Evolutionary conservation across 2,329 filamentous ascomycete species (phyloP).

Genomic region (Aspergillus bombycis): DNA sequence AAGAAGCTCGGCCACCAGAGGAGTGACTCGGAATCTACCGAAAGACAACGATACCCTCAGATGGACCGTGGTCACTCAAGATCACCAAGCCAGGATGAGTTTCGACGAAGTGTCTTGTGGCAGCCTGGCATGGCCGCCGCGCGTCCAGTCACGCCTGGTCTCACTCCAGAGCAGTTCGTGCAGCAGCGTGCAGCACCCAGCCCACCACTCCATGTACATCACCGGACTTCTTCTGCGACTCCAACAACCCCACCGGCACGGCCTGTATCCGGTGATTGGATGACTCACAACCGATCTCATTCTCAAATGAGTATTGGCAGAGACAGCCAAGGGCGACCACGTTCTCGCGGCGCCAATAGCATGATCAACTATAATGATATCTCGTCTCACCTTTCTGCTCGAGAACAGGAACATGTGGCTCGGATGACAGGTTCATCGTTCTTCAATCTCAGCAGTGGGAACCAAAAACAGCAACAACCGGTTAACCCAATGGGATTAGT

Average conservation of each 20-base stretch:
- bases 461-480: conserved; percentile 54
- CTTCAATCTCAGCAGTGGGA: conserved; percentile 65
- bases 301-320: conserved; percentile 36
- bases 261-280: conserved; percentile 45
- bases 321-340: conserved; percentile 33
- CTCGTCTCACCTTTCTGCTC: conserved; percentile 71
- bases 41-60: conserved; percentile 30
- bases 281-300: conserved; percentile 34
- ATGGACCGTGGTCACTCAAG: conserved; percentile 40
- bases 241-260: conserved; percentile 43
- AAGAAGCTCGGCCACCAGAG: conserved; percentile 39
- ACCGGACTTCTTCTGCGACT: conserved; percentile 60
- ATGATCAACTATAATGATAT: conserved; percentile 56
- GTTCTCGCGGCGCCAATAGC: conserved; percentile 61
- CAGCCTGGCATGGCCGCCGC: conserved; percentile 66
- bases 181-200: conserved; percentile 70
- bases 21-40: conserved; percentile 36
- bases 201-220: conserved; percentile 62
- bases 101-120: conserved; percentile 73
- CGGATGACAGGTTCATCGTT: conserved; percentile 77
- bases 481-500: conserved; percentile 65
- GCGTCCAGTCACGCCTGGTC: conserved; percentile 54
- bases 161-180: conserved; percentile 83
- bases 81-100: conserved; percentile 52
- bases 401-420: conserved; percentile 87